These are phyloP conservation scores for Microdochium paspali DNA, from an alignment of 2,329 filamentous ascomycete species.

Conservation along the genomic window DNA sequence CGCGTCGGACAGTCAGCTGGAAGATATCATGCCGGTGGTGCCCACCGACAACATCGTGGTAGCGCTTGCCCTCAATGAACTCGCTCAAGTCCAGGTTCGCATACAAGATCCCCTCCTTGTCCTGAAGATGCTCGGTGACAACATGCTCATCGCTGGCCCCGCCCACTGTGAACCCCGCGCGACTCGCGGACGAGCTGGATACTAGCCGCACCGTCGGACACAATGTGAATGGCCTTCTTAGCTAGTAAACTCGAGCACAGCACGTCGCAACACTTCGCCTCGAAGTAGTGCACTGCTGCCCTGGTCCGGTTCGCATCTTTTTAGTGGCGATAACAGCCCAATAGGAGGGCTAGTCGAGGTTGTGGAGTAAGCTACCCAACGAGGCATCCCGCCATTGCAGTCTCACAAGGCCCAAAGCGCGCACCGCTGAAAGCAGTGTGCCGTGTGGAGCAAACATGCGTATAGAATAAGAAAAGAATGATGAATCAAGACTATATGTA, in stretches of 20 bases:
- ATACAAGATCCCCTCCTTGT: constrained; percentile 38
- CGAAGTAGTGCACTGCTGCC: constrained; percentile 46
- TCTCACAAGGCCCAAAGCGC: no score
- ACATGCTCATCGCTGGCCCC: constrained; percentile 9
- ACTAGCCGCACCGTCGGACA: constrained; percentile 28
- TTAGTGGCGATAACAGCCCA: no score
- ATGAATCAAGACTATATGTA: no score
- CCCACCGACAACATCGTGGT: constrained; percentile 44
- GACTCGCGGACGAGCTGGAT: constrained; percentile 42
- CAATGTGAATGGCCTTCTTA: constrained; percentile 23
- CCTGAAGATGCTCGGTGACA: constrained; percentile 26
- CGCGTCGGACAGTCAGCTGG: constrained; percentile 35
- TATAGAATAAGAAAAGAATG: no score
- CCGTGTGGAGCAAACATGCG: no score
- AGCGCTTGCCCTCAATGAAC: constrained; percentile 46
- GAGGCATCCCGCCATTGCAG: no score
- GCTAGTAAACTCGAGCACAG: constrained; percentile 34
- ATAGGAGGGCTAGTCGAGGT: no score
- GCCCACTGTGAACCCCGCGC: constrained; percentile 29
- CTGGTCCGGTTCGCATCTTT: constrained; percentile 43
- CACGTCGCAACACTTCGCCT: constrained; percentile 46
- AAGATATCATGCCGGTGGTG: constrained; percentile 48
- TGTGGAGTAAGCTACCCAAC: no score
- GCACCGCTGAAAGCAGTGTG: no score
- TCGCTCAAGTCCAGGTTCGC: constrained; percentile 37